Percentiles rank a stretch among this genome's conserved stretches.
phyloP scores from a whole-genome alignment of 306 rosid genomes.

The Argentina anserina region DNA sequence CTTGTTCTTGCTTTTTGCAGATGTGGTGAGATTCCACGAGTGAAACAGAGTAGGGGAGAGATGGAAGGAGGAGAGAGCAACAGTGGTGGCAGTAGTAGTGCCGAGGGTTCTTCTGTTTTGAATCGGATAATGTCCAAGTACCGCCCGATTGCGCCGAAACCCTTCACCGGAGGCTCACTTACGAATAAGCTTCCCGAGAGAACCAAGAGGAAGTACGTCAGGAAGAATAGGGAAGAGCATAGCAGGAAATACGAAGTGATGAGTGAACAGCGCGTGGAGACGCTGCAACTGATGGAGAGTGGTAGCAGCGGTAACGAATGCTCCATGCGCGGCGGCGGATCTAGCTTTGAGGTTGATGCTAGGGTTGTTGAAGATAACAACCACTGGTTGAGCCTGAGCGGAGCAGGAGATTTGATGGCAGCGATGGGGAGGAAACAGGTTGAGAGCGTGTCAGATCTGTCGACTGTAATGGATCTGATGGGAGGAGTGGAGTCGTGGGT shows the following conservation, averaged over 20 bases:
- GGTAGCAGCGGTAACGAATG: slow-evolving; percentile 1
- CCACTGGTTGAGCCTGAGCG: background rate
- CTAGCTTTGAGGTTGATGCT: background rate
- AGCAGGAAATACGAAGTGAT: background rate
- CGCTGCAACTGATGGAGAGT: slow-evolving; percentile 32
- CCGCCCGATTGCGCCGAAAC: slow-evolving; percentile 82
- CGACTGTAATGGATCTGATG: background rate
- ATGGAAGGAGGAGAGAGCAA: background rate
- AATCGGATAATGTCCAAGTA: slow-evolving; percentile 49
- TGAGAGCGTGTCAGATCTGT: slow-evolving; percentile 16
- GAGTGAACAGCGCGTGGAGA: no score
- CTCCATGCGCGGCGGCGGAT: slow-evolving; percentile 17
- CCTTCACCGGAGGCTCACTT: slow-evolving; percentile 24
- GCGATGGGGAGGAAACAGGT: background rate
- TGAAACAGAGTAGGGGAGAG: background rate
- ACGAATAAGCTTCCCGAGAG: slow-evolving; percentile 20
- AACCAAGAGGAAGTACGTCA: slow-evolving; percentile 59
- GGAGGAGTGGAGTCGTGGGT: slow-evolving; percentile 38
- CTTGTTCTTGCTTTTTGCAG: no score
- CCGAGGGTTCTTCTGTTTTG: background rate
- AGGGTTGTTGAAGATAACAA: background rate
- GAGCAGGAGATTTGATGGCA: background rate
- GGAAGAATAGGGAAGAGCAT: slow-evolving; percentile 18
- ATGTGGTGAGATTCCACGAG: background rate
- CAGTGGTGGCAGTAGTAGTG: background rate